Evolutionary conservation across 495 filamentous ascomycete species (phyloP).

Genomic region (Xylaria nigripes): DNA sequence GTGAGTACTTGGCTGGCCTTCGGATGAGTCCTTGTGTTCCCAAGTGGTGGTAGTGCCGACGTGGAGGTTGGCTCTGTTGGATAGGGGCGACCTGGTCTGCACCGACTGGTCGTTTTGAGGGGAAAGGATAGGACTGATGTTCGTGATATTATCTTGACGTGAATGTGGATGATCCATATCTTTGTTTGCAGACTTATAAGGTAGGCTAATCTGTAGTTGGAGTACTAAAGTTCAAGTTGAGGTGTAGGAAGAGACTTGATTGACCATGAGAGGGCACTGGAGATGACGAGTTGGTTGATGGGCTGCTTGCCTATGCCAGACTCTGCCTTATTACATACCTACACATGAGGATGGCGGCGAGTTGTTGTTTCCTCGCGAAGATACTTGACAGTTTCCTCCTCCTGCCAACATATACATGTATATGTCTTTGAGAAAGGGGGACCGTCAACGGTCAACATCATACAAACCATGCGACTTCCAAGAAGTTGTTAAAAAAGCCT

Average conservation of each 20-base stretch:
- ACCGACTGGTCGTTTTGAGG: not conserved
- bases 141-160: constrained; percentile 16
- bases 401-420: not conserved
- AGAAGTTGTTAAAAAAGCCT: not conserved
- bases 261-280: not conserved
- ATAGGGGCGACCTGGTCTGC: constrained; percentile 16
- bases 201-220: constrained; percentile 6
- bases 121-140: constrained; percentile 7
- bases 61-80: constrained; percentile 19
- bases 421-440: not conserved
- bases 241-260: constrained; percentile 2
- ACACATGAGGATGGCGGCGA: not conserved
- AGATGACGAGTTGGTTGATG: not conserved
- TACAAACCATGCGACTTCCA: not conserved
- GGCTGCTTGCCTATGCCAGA: not conserved
- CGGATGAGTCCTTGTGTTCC: constrained; percentile 30
- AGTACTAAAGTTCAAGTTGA: constrained; percentile 7
- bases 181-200: constrained; percentile 1
- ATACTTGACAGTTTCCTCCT: not conserved
- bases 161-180: constrained; percentile 13
- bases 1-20: constrained; percentile 29
- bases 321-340: not conserved
- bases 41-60: constrained; percentile 13
- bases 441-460: not conserved
- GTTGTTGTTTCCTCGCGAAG: not conserved